These are phyloP conservation scores for Dioscorea alata DNA, from an alignment of 106 monocot genomes.

Conservation along the genomic window DNA sequence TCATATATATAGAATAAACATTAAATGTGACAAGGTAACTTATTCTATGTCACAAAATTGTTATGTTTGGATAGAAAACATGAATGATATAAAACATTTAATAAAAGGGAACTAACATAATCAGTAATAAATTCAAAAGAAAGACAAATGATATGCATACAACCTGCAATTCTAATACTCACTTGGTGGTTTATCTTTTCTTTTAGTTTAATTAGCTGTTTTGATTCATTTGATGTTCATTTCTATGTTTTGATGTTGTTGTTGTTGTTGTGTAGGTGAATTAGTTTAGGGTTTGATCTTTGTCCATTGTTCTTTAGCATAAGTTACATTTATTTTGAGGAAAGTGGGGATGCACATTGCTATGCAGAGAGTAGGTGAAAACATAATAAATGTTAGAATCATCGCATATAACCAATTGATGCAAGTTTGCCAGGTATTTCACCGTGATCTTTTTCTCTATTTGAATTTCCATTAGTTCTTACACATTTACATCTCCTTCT, in stretches of 20 bases:
- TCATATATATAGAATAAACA: no score
- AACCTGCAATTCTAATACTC: no score
- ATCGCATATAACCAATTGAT: conserved; percentile 34
- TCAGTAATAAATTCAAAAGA: no score
- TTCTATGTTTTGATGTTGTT: background rate
- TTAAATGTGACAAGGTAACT: no score
- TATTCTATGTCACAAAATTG: no score
- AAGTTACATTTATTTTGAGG: background rate
- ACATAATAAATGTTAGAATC: conserved; percentile 36
- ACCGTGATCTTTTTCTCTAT: background rate
- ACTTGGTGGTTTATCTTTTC: no score
- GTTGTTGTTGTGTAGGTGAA: background rate
- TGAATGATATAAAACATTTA: no score
- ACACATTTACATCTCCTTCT: background rate
- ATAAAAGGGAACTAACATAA: no score
- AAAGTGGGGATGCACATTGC: conserved; percentile 30
- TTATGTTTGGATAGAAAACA: no score
- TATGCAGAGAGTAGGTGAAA: conserved; percentile 12
- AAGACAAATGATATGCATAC: no score
- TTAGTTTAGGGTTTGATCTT: background rate
- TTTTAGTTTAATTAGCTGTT: background rate
- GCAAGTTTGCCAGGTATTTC: conserved; percentile 41
- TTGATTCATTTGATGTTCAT: background rate
- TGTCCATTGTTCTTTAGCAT: background rate
- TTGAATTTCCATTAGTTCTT: background rate